Evolutionary conservation across 2,329 filamentous ascomycete genomes (phyloP), one percentile per base, ranked within the genome.

Genomic region (Alternaria sp.): DNA sequence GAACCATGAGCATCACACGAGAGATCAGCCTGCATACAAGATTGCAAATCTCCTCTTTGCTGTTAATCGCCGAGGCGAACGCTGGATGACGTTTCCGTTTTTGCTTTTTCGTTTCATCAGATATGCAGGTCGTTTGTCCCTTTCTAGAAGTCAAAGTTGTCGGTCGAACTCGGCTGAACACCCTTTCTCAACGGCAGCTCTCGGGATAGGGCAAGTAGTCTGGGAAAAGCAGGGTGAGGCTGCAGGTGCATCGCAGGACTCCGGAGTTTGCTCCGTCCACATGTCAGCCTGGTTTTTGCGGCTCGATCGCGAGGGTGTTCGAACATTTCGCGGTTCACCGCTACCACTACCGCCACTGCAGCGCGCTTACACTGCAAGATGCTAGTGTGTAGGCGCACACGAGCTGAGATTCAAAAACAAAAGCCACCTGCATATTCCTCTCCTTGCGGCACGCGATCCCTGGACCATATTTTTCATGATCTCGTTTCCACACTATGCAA

Each of bases 101-200:
- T 51, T 60, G 45, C 57, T 60, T 60, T 57, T 60, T 57, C 11
- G 45, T 51, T 43, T 45, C 52, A 54, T 50, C 32, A 16, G 14
- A 12, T 12, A 36, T 50, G 46, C 46, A 50, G 30, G 46, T 38
- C 20, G 32, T 16, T 46, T 20, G 41, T 27, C 44, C 50, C 28
- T 41, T 46, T 34, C 44, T 44, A 27, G 38, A 34, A 36, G 54
- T 16, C 34, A 45, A 25, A 32, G 40, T 28, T 22, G 52, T 46
- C 57, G 57, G 57, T 30, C 41, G 53, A 60, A 50, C 45, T 55
- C 57, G 57, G 53, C 57, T 60, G 57, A 57, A 51, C 57, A 38
- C 57, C 45, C 32, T 20, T 53, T 57, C 18, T 7, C 30, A 30
- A 34, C 49, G 56, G 56, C 28, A 22, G 38, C 41, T 22, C n/a